Evolutionary conservation across 2,329 filamentous ascomycete species (phyloP).

Genomic region (Saccharata proteae): DNA sequence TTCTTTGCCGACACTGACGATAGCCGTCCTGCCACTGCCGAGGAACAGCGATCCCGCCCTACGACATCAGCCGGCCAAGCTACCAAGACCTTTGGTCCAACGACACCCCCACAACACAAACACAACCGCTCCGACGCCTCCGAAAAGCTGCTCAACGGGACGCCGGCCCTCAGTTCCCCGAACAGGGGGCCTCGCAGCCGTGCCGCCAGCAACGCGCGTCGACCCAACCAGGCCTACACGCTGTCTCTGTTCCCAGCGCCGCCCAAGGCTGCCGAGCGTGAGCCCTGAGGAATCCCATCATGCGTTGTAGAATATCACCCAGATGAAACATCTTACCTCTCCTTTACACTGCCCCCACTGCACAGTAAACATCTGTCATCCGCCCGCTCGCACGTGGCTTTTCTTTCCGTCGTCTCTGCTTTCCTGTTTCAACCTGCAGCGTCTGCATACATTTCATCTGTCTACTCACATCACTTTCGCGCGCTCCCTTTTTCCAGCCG

Average conservation of each 20-base stretch:
- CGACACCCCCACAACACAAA: constrained; percentile 17
- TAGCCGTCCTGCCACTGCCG: constrained; percentile 8
- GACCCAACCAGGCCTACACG: constrained; percentile 7
- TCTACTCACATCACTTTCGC: no score
- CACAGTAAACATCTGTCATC: no score
- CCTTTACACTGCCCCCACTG: no score
- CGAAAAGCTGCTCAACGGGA: constrained; percentile 16
- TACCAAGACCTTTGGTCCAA: neutral
- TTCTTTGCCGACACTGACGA: constrained; percentile 15
- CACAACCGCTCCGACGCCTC: constrained; percentile 21
- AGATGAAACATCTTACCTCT: no score
- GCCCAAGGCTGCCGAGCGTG: no score
- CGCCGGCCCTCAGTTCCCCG: constrained; percentile 4
- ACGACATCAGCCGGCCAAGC: constrained; percentile 1
- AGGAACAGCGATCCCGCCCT: constrained; percentile 1
- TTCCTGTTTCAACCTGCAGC: no score
- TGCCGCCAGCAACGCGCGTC: neutral
- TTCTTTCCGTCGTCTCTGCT: no score
- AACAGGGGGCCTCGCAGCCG: constrained; percentile 1
- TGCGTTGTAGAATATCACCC: no score
- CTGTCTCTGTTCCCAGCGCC: constrained; percentile 24
- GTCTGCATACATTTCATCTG: no score
- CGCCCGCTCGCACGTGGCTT: no score
- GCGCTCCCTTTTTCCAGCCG: no score
- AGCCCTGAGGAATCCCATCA: no score